A percentile compares a stretch with the other conserved stretches of the same genome.
These are phyloP conservation scores for Chamaenerion angustifolium DNA, from an alignment of 345 rosid species.

Conservation along the genomic window DNA sequence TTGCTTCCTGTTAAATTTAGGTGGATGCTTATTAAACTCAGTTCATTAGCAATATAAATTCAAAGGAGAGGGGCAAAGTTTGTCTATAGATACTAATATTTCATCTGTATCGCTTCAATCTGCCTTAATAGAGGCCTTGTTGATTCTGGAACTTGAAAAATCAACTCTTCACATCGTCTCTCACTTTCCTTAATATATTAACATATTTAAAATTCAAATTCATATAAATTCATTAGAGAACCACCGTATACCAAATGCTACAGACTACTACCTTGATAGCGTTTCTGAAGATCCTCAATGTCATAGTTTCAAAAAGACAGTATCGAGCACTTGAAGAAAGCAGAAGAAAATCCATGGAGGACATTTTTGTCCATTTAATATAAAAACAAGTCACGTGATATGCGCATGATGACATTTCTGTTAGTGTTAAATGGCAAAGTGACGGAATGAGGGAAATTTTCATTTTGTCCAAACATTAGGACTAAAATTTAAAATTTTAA, in stretches of 20 bases:
- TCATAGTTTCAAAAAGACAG: too few relatives aligned
- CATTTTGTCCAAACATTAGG: too few relatives aligned
- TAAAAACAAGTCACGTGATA: too few relatives aligned
- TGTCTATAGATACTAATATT: background rate
- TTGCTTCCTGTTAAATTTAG: slow-evolving; percentile 55
- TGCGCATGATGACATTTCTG: too few relatives aligned
- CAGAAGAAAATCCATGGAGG: too few relatives aligned
- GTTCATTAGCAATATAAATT: background rate
- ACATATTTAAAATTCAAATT: background rate
- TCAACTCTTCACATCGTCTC: slow-evolving; percentile 95
- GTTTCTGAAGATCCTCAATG: slow-evolving; percentile 81
- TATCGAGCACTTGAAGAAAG: too few relatives aligned
- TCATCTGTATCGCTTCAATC: slow-evolving; percentile 97
- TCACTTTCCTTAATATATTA: slow-evolving; percentile 65
- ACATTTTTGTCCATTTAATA: too few relatives aligned
- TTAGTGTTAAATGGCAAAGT: too few relatives aligned
- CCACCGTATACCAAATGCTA: too few relatives aligned
- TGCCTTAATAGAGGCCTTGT: slow-evolving; percentile 96
- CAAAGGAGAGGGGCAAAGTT: background rate
- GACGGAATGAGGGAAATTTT: too few relatives aligned
- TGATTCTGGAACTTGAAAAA: slow-evolving; percentile 96
- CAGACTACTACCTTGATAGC: slow-evolving; percentile 56
- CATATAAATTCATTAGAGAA: too few relatives aligned
- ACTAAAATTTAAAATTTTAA: too few relatives aligned
- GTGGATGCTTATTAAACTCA: background rate